Evolutionary conservation across 164 flowering plant species (phyloP), one percentile per base, ranked within the genome.

Genomic region (Cinnamomum chago): DNA sequence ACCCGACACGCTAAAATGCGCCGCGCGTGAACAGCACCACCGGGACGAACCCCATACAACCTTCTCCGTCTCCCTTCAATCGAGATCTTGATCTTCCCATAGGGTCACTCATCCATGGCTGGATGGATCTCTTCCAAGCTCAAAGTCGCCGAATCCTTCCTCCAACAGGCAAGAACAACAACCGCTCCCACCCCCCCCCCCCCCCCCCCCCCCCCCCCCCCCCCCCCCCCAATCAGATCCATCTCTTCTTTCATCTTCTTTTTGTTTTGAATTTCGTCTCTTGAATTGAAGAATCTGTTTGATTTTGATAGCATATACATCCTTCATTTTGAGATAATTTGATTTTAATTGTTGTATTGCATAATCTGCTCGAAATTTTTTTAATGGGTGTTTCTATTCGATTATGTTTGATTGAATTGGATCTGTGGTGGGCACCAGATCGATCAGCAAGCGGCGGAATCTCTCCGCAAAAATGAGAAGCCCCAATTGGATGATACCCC

Each of bases 371-470:
- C 11, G 47, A 40, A 40, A 7, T 40, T 40, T 40, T 40, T 6
- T 40, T 40, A 25, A 40, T 40, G 11, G 47, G 47, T 40, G 47
- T 40, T 50, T n/a, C 30, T 51, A 55, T 58, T 55, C 14, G 62
- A 67, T 28, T 67, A 18, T 15, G 17, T 2, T 20, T 28, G 50
- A 40, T 9, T 40, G 47, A 40, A 40, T 40, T 40, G 47, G 47
- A 9, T 40, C 47, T 40, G 9, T 40, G 47, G 11, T 40, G 51
- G 24, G 13, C 58, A 11, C 67, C 85, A 95, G 99, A 92, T 95
- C 74, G 98, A 95, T 75, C 97, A 93, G 82, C 93, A 90, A 90
- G 99, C 99, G 50, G 98, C 97, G 25, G 97, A 92, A 66, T 90
- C 97, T 67, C 88, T 95, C 5, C 65, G 84, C 10, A 92, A 92